These are phyloP conservation scores for Aurifilum marmelostoma DNA, from an alignment of 2,329 filamentous ascomycete genomes.

Conservation along the genomic window DNA sequence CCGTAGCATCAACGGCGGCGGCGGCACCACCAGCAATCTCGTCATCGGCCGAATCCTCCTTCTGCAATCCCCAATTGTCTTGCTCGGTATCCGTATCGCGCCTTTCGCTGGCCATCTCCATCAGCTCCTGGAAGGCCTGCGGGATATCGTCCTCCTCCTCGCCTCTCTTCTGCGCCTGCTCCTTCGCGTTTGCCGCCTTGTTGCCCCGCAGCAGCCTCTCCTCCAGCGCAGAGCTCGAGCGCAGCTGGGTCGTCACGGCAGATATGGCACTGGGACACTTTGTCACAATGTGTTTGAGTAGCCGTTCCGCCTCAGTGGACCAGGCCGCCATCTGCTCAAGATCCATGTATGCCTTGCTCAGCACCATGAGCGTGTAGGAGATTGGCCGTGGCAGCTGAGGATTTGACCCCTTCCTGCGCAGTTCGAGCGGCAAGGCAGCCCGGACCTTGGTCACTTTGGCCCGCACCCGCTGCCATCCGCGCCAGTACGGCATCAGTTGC, in stretches of 20 bases:
- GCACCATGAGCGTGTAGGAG: slow-evolving; percentile 50
- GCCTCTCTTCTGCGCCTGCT: neutral
- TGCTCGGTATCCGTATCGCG: slow-evolving; percentile 5
- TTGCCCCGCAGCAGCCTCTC: slow-evolving; percentile 30
- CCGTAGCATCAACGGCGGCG: neutral
- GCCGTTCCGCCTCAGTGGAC: slow-evolving; percentile 49
- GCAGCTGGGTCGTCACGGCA: slow-evolving; percentile 41
- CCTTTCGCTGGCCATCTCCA: slow-evolving; percentile 18
- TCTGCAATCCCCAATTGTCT: slow-evolving; percentile 7
- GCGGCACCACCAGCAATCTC: no score
- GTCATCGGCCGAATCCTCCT: neutral
- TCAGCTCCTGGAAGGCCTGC: slow-evolving; percentile 25
- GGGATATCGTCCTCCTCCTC: slow-evolving; percentile 9
- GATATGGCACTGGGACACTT: slow-evolving; percentile 46
- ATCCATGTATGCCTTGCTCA: slow-evolving; percentile 55
- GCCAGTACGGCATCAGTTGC: slow-evolving; percentile 77
- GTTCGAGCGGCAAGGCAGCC: slow-evolving; percentile 41
- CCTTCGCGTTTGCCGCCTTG: neutral
- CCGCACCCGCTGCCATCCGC: slow-evolving; percentile 64
- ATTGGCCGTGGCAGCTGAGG: slow-evolving; percentile 45
- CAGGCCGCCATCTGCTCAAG: slow-evolving; percentile 52
- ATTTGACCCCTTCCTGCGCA: slow-evolving; percentile 44
- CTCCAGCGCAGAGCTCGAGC: slow-evolving; percentile 34
- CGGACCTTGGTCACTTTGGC: slow-evolving; percentile 32
- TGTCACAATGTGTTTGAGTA: slow-evolving; percentile 43